Percentiles rank a stretch among this genome's conserved stretches.
Conservation (phyloP, 192 early-diverging fungal species). For the Linnemannia hyalina region DNA sequence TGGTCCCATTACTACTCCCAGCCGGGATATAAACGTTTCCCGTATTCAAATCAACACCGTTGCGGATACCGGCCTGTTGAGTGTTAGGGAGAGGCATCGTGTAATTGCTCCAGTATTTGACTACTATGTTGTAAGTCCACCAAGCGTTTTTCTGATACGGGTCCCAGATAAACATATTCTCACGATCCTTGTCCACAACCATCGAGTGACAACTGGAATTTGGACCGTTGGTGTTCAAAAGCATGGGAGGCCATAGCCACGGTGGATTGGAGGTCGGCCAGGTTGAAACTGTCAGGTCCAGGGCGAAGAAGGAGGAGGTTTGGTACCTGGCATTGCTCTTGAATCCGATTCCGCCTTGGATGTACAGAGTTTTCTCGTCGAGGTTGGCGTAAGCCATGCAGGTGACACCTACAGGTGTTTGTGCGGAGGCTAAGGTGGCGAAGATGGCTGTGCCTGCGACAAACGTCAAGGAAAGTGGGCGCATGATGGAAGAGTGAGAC, state of each 20-base stretch:
- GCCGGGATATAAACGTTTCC: not conserved
- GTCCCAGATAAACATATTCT: not conserved
- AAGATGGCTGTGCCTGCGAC: not conserved
- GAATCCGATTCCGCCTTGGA: not conserved
- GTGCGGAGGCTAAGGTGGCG: not conserved
- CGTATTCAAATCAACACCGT: not conserved
- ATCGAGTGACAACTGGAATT: not conserved
- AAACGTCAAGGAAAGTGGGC: not conserved
- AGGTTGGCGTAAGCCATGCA: not conserved
- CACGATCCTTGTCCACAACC: not conserved
- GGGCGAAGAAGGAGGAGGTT: no score
- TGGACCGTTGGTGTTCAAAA: not conserved
- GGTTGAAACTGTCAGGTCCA: no score
- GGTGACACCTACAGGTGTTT: not conserved
- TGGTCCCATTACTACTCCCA: not conserved
- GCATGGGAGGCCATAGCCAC: not conserved
- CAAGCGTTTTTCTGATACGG: not conserved
- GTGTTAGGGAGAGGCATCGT: not conserved
- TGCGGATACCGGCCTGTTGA: not conserved
- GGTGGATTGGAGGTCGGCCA: not conserved
- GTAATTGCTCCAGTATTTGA: not conserved
- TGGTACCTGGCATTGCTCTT: no score
- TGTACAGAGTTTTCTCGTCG: not conserved
- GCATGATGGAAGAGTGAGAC: no score
- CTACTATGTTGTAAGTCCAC: not conserved